Evolutionary conservation across 1,284 basidiomycete species (phyloP).

Genomic region (Hemileia vastatrix): DNA sequence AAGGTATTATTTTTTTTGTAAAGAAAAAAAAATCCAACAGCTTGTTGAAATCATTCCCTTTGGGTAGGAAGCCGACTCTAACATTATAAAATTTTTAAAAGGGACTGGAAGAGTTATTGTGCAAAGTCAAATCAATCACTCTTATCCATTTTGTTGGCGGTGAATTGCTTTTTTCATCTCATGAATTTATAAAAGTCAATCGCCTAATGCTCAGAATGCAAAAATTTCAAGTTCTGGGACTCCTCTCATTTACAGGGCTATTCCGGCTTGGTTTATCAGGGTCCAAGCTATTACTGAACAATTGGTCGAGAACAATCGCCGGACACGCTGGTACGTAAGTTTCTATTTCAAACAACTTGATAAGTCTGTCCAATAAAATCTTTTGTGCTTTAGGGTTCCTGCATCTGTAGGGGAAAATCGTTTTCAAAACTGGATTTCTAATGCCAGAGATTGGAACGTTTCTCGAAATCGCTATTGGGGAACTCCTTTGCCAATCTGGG

Average conservation of each 20-base stretch:
- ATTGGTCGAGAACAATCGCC: conserved; percentile 79
- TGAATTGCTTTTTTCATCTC: no score
- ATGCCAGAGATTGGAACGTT: conserved; percentile 97
- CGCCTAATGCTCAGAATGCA: no score
- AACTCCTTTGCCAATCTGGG: conserved; percentile 95
- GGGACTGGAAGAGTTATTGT: conserved; percentile 77
- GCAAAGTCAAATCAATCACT: conserved; percentile 76
- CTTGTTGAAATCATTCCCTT: conserved; percentile 2
- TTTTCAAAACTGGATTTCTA: conserved; percentile 94
- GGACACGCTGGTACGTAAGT: conserved; percentile 67
- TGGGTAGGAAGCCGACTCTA: conserved; percentile 73
- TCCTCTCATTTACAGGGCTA: conserved; percentile 89
- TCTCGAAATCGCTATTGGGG: conserved; percentile 99
- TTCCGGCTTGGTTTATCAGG: conserved; percentile 92
- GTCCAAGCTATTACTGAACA: conserved; percentile 75
- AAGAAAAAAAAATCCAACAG: background rate
- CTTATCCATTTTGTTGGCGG: conserved; percentile 98
- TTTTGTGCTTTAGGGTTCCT: conserved; percentile 60
- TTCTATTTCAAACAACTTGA: conserved; percentile 8
- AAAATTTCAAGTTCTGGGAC: conserved; percentile 87
- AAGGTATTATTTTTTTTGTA: conserved; percentile 53
- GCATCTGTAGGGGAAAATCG: conserved; percentile 78
- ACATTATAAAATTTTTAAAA: conserved; percentile 86
- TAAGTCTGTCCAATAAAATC: background rate
- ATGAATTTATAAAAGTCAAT: no score